Conservation (phyloP, 2,329 filamentous ascomycete genomes). For the Talaromyces verruculosus region DNA sequence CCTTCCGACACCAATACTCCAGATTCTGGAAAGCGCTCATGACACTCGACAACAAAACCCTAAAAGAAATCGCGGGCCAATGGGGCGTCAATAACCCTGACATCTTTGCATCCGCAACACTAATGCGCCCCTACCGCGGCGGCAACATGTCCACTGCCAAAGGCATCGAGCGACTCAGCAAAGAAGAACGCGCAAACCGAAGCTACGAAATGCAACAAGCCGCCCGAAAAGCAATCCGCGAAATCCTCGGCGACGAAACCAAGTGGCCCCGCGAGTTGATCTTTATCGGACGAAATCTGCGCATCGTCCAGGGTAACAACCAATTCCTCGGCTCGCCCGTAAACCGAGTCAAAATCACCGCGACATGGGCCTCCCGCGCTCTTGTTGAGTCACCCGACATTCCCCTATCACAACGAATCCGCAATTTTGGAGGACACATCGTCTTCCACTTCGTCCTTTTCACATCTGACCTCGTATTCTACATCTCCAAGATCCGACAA, state of each 20-base stretch:
- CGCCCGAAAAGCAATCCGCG: constrained; percentile 69
- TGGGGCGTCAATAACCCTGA: constrained; percentile 92
- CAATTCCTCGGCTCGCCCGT: constrained; percentile 86
- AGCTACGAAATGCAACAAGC: constrained; percentile 80
- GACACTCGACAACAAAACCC: constrained; percentile 85
- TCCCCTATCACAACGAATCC: constrained; percentile 60
- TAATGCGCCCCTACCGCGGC: constrained; percentile 87
- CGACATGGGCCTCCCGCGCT: constrained; percentile 81
- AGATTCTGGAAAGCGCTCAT: constrained; percentile 92
- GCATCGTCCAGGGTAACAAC: constrained; percentile 92
- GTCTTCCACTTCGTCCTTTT: constrained; percentile 78
- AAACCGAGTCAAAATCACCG: constrained; percentile 90
- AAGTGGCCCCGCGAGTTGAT: constrained; percentile 89
- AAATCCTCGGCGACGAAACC: constrained; percentile 78
- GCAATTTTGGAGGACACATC: constrained; percentile 72
- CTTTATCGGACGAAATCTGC: constrained; percentile 87
- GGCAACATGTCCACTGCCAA: constrained; percentile 68
- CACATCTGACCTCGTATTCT: constrained; percentile 78
- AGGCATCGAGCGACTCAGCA: constrained; percentile 53
- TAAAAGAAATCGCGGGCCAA: constrained; percentile 66
- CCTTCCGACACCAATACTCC: constrained; percentile 82
- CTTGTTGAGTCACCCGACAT: constrained; percentile 73
- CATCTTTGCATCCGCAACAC: constrained; percentile 84
- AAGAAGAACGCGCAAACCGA: constrained; percentile 56
- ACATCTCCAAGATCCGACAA: constrained; percentile 75